Conservation (phyloP, 2,329 filamentous ascomycete species). For the Macrophomina phaseolina region DNA sequence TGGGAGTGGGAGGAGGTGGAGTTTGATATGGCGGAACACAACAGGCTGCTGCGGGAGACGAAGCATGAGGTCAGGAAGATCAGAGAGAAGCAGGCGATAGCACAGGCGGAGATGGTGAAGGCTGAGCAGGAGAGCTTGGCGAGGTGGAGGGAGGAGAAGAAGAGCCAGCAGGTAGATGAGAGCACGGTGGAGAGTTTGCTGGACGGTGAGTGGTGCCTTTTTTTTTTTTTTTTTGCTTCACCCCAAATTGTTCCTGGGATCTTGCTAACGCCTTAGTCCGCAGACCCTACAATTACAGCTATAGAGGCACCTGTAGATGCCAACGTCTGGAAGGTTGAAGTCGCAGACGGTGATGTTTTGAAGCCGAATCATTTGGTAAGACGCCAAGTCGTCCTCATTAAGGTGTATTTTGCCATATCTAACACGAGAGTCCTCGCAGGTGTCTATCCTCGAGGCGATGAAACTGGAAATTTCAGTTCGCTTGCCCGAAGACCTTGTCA, state of each 20-base stretch:
- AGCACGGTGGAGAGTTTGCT: slow-evolving; percentile 57
- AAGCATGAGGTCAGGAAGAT: slow-evolving; percentile 55
- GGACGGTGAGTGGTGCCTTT: slow-evolving; percentile 44
- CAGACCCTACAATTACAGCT: slow-evolving; percentile 42
- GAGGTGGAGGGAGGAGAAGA: slow-evolving; percentile 52
- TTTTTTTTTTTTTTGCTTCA: not conserved
- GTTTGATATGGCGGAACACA: slow-evolving; percentile 64
- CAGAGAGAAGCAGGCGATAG: slow-evolving; percentile 51
- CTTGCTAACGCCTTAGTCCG: not conserved
- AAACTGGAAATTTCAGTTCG: slow-evolving; percentile 55
- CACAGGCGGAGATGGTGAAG: slow-evolving; percentile 56
- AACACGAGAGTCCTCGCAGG: slow-evolving; percentile 29
- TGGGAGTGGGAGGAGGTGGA: slow-evolving; percentile 57
- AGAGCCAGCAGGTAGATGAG: slow-evolving; percentile 52
- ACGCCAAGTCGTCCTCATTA: not conserved
- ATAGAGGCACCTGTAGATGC: slow-evolving; percentile 53
- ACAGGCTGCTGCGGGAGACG: slow-evolving; percentile 54
- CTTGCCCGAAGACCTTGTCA: slow-evolving; percentile 39
- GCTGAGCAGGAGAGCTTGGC: slow-evolving; percentile 53
- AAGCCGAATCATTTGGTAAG: slow-evolving; percentile 39
- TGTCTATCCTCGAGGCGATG: slow-evolving; percentile 54
- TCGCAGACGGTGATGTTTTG: slow-evolving; percentile 45
- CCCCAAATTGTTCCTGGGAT: slow-evolving; percentile 25
- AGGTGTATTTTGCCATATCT: not conserved
- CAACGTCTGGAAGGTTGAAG: slow-evolving; percentile 54